phyloP scores from a whole-genome alignment of 1,284 basidiomycete species.

The Flammula alnicola region DNA sequence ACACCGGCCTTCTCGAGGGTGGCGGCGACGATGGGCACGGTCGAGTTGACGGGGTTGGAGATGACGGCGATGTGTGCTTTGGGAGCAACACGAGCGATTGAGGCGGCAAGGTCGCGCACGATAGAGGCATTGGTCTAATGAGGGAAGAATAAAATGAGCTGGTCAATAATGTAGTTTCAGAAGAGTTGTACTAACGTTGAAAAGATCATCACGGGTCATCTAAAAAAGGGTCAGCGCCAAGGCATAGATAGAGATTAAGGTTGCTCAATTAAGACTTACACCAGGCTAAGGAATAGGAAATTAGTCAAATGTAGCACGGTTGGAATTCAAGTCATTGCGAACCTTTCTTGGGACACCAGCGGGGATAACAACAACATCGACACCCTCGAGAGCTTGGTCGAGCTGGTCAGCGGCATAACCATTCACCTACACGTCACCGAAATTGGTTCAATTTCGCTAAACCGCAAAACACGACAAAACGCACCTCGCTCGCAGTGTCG shows the following conservation, averaged over 20 bases:
- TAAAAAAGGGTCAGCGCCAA: constrained; percentile 38
- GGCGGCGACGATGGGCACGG: constrained; percentile 96
- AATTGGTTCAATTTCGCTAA: not conserved
- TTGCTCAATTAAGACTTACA: constrained; percentile 51
- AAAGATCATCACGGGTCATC: constrained; percentile 99
- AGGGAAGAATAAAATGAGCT: not conserved
- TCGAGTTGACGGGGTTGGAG: constrained; percentile 95
- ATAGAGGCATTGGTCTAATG: constrained; percentile 90
- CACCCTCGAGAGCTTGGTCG: constrained; percentile 84
- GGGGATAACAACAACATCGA: constrained; percentile 94
- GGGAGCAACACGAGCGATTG: constrained; percentile 86
- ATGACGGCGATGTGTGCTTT: constrained; percentile 95
- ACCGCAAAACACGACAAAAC: constrained; percentile 24
- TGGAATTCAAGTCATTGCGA: constrained; percentile 28
- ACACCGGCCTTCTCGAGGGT: constrained; percentile 93
- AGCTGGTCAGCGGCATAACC: constrained; percentile 87
- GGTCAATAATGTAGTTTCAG: not conserved
- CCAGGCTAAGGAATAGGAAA: constrained; percentile 56
- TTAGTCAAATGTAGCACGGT: constrained; percentile 29
- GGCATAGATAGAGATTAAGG: constrained; percentile 24
- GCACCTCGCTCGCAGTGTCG: constrained; percentile 85
- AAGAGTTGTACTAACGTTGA: constrained; percentile 75
- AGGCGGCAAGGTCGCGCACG: constrained; percentile 92
- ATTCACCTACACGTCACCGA: constrained; percentile 56
- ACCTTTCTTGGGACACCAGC: constrained; percentile 97